phyloP scores from a whole-genome alignment of 768 basidiomycete genomes.

The Polyporus arcularius region DNA sequence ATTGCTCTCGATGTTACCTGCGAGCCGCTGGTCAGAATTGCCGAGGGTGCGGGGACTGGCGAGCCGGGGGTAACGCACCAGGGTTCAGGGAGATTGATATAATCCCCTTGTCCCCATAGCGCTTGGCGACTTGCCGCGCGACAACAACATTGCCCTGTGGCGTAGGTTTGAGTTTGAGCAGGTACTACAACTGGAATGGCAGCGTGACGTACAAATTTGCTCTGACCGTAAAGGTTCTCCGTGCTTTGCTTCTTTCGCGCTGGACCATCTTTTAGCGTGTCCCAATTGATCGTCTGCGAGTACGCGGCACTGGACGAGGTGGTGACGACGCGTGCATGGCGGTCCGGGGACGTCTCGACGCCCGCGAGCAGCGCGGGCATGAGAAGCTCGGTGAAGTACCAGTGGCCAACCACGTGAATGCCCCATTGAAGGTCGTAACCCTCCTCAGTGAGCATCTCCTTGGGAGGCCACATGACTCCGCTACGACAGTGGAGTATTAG shows the following conservation, averaged over 20 bases:
- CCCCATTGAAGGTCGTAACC: conserved; percentile 44
- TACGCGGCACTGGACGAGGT: conserved; percentile 41
- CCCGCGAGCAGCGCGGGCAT: conserved; percentile 44
- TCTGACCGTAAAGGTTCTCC: conserved; percentile 26
- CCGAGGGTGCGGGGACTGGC: conserved; percentile 14
- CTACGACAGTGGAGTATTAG: conserved; percentile 19
- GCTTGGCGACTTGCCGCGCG: conserved; percentile 46
- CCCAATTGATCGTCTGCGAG: conserved; percentile 37
- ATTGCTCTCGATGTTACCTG: conserved; percentile 18
- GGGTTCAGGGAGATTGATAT: conserved; percentile 48
- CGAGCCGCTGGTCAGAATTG: no score
- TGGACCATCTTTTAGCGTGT: conserved; percentile 33
- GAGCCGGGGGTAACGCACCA: conserved; percentile 1
- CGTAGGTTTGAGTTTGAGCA: background rate
- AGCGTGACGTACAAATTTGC: conserved; percentile 44
- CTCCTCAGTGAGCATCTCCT: conserved; percentile 36
- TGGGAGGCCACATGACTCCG: conserved; percentile 36
- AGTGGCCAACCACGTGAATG: conserved; percentile 51
- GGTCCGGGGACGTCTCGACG: conserved; percentile 38
- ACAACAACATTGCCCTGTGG: conserved; percentile 42
- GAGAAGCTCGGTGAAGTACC: conserved; percentile 54
- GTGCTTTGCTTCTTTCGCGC: conserved; percentile 15
- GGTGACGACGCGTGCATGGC: conserved; percentile 46
- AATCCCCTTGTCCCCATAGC: conserved; percentile 44
- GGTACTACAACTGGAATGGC: background rate